These are phyloP conservation scores for Aspergillus pseudonomiae DNA, from an alignment of 2,329 filamentous ascomycete species.

Conservation along the genomic window DNA sequence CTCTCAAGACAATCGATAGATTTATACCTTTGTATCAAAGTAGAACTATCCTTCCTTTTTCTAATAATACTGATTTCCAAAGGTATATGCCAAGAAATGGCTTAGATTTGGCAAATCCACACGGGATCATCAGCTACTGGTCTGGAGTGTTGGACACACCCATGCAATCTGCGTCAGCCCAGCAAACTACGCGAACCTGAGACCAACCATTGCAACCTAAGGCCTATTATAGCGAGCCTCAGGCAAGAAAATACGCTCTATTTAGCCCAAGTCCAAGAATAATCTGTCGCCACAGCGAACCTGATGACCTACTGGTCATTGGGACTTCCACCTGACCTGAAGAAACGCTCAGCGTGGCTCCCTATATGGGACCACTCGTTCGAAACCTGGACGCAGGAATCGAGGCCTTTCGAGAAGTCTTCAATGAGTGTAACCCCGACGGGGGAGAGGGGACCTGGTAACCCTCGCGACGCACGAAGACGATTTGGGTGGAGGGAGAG, in stretches of 20 bases:
- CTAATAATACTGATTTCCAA: too few species aligned
- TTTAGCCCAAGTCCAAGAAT: not conserved
- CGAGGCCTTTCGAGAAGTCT: not conserved
- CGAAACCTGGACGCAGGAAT: not conserved
- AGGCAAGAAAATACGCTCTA: not conserved
- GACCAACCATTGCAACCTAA: not conserved
- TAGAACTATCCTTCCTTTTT: too few species aligned
- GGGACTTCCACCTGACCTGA: not conserved
- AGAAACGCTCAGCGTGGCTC: not conserved
- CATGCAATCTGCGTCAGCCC: not conserved
- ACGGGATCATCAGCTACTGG: not conserved
- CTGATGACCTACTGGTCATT: not conserved
- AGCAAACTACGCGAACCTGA: not conserved
- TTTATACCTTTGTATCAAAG: too few species aligned
- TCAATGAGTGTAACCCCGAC: not conserved
- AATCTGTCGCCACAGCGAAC: not conserved
- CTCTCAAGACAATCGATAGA: too few species aligned
- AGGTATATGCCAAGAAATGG: too few species aligned
- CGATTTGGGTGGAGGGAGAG: not conserved
- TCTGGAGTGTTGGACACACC: not conserved
- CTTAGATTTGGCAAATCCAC: not conserved
- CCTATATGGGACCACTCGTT: not conserved
- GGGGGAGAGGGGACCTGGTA: not conserved
- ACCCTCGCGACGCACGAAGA: slow-evolving; percentile 1
- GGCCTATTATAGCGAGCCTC: not conserved